Percentiles rank a stretch among this genome's conserved stretches.
Conservation (phyloP, 768 basidiomycete genomes). For the Suillus brevipes region DNA sequence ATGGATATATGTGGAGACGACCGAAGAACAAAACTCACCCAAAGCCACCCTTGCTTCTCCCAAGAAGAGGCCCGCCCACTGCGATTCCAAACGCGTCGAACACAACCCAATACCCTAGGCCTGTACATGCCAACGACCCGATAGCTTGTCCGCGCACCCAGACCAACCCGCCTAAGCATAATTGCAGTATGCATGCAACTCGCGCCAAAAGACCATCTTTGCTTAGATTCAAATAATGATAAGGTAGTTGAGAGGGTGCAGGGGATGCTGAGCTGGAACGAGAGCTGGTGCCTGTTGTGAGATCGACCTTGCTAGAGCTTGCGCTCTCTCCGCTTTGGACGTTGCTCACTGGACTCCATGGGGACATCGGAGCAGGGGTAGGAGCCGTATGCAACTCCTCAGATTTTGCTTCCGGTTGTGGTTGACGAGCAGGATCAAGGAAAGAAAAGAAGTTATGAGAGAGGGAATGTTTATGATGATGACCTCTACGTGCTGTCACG, state of each 20-base stretch:
- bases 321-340: not conserved
- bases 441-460: conserved; percentile 97
- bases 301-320: not conserved
- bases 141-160: conserved; percentile 91
- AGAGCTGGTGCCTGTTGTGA: not conserved
- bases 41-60: conserved; percentile 41
- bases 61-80: conserved; percentile 33
- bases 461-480: conserved; percentile 91
- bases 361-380: conserved; percentile 61
- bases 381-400: conserved; percentile 56
- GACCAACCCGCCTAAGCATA: conserved; percentile 66
- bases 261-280: conserved; percentile 25
- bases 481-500: conserved; percentile 51
- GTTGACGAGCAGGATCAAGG: conserved; percentile 59
- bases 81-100: conserved; percentile 87
- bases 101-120: conserved; percentile 93
- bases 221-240: not conserved
- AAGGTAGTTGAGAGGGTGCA: conserved; percentile 3
- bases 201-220: conserved; percentile 22
- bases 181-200: conserved; percentile 39
- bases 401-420: conserved; percentile 16
- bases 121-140: conserved; percentile 85
- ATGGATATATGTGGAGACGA: conserved; percentile 21
- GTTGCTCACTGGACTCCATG: conserved; percentile 51
- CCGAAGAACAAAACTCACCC: conserved; percentile 51